Evolutionary conservation across 2,329 filamentous ascomycete genomes (phyloP), one percentile per base, ranked within the genome.

Genomic region (Tolypocladium nubicola): DNA sequence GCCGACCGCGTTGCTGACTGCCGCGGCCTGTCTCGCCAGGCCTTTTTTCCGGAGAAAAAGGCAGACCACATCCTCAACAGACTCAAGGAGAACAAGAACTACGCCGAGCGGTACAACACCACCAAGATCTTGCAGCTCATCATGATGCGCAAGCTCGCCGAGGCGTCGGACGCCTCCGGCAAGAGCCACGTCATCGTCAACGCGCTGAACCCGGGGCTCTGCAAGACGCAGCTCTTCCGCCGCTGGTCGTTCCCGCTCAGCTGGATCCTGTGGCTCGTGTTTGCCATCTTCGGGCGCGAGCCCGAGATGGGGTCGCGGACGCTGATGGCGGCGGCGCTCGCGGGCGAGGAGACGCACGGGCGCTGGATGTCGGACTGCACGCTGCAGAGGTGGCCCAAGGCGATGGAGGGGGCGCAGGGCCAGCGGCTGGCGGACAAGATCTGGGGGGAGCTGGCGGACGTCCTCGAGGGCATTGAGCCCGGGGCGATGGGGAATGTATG

Each of bases 391-490:
- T 61, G 62, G 53, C 65, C 68, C 6, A 54, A 56, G 11, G 43
- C 60, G 7, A 67, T 71, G 64, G 55, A 62, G 8, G 67, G 75
- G 6, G 65, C 70, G 6, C 68, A 75, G 39, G 77, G 76, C 0
- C 61, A 64, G 41, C 56, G 66, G 55, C 58, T 67, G 56, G 73
- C 73, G 58, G 62, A 65, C 52, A 71, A 66, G 58, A 64, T 77
- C 3, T 80, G 71, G 64, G 67, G 62, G 19, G 76, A 81, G 66
- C 60, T 80, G 61, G 52, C 74, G 59, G 70, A 62, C 13, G 66
- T 75, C 23, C 56, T 80, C 37, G 75, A 79, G 54, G 67, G 55
- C 3, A 69, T 79, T 38, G 69, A 76, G 59, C 72, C 74, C 0
- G 73, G 73, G 0, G 62, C 77, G 16, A 65, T 61, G 9, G 61